Conservation (phyloP, 257 asterid species). For the Solanum stenotomum region DNA sequence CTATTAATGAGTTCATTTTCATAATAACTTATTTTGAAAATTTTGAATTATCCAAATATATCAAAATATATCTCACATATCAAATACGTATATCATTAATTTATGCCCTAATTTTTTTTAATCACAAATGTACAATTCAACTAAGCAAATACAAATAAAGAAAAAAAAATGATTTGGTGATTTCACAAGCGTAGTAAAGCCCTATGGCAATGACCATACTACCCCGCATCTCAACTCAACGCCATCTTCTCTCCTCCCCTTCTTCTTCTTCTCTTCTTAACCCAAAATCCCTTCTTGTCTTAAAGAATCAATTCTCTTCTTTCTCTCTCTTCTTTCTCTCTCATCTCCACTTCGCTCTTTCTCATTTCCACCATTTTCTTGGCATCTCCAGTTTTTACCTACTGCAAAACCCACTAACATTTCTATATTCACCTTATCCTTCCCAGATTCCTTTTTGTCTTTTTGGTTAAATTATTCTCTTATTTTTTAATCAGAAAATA, state of each 20-base stretch:
- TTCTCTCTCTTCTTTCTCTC: not conserved
- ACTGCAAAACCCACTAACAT: not conserved
- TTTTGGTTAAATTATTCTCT: not conserved
- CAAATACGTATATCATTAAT: no score
- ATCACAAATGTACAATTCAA: no score
- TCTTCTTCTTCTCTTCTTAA: not conserved
- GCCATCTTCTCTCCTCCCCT: not conserved
- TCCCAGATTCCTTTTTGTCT: not conserved
- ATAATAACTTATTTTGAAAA: no score
- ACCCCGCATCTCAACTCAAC: not conserved
- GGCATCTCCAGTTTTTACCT: not conserved
- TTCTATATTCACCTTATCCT: not conserved
- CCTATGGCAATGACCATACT: not conserved
- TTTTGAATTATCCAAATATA: not conserved
- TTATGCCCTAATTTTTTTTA: not conserved
- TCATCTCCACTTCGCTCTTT: not conserved
- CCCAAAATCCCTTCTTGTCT: not conserved
- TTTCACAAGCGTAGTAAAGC: not conserved
- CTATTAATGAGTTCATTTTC: not conserved
- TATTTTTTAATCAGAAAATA: not conserved
- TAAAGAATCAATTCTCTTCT: not conserved
- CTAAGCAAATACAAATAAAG: no score
- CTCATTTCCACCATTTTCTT: not conserved
- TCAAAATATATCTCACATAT: not conserved
- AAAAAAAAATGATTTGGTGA: no score